A percentile compares a stretch with the other conserved stretches of the same genome.
phyloP scores from a whole-genome alignment of 441 rosid species.

The Omphalea diandra region DNA sequence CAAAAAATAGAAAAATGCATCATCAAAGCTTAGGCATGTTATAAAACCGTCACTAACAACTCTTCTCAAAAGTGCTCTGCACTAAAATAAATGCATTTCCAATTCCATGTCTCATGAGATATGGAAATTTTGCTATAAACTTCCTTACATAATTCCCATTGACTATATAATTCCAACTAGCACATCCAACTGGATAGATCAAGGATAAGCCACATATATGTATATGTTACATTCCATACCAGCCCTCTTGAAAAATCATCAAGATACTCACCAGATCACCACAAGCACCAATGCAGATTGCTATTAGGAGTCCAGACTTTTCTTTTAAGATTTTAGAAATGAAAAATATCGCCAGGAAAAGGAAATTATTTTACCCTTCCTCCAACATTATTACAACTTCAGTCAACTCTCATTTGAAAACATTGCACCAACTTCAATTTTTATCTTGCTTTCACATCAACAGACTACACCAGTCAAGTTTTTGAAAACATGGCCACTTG shows the following conservation, averaged over 20 bases:
- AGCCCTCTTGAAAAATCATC: background rate
- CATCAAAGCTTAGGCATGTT: too few species aligned
- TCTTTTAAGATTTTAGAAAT: too few species aligned
- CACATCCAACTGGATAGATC: slow-evolving; percentile 11
- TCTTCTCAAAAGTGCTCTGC: too few species aligned
- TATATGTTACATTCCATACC: background rate
- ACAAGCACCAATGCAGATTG: background rate
- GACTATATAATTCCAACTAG: background rate
- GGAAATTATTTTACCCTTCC: background rate
- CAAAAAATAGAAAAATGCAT: too few species aligned
- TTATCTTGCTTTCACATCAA: slow-evolving; percentile 10
- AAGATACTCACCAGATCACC: background rate
- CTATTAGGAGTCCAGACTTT: background rate
- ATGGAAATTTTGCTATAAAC: background rate
- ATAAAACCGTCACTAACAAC: too few species aligned
- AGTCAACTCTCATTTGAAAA: background rate
- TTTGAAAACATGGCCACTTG: slow-evolving; percentile 17
- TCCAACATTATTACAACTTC: background rate
- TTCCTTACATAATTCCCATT: background rate
- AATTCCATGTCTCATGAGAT: too few species aligned
- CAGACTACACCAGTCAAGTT: slow-evolving; percentile 5
- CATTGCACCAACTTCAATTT: slow-evolving; percentile 5
- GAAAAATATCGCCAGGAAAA: background rate
- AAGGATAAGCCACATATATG: background rate
- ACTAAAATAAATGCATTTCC: too few species aligned